Conservation (phyloP, 2,329 filamentous ascomycete genomes). For the Shiraia sp. region DNA sequence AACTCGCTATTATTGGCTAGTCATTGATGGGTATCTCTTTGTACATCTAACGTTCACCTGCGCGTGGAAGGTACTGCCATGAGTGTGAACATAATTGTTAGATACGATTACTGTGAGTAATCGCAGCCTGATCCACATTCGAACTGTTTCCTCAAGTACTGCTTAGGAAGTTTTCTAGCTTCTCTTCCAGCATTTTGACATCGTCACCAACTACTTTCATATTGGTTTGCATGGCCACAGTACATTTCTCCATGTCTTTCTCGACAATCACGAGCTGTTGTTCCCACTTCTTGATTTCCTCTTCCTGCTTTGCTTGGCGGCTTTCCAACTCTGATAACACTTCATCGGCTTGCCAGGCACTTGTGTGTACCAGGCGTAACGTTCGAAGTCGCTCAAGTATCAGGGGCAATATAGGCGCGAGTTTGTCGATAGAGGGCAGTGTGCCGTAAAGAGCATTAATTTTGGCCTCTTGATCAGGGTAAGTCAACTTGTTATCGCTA, state of each 20-base stretch:
- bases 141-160: slow-evolving; percentile 8
- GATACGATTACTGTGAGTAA: no score
- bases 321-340: slow-evolving; percentile 77
- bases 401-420: slow-evolving; percentile 82
- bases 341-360: slow-evolving; percentile 79
- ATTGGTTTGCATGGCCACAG: slow-evolving; percentile 74
- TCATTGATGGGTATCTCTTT: no score
- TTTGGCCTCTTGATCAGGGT: slow-evolving; percentile 77
- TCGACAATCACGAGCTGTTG: slow-evolving; percentile 81
- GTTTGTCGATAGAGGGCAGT: slow-evolving; percentile 82
- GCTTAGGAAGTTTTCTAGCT: slow-evolving; percentile 58
- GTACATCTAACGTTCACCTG: no score
- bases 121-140: no score
- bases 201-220: slow-evolving; percentile 83
- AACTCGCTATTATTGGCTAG: no score
- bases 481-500: slow-evolving; percentile 32
- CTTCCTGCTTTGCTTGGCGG: slow-evolving; percentile 78
- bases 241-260: slow-evolving; percentile 69
- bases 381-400: slow-evolving; percentile 85
- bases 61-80: no score
- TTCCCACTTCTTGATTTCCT: slow-evolving; percentile 84
- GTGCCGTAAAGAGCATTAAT: slow-evolving; percentile 91
- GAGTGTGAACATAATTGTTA: no score
- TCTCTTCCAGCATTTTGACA: slow-evolving; percentile 83
- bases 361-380: slow-evolving; percentile 80